phyloP scores from a whole-genome alignment of 768 basidiomycete genomes.

The Vararia minispora region DNA sequence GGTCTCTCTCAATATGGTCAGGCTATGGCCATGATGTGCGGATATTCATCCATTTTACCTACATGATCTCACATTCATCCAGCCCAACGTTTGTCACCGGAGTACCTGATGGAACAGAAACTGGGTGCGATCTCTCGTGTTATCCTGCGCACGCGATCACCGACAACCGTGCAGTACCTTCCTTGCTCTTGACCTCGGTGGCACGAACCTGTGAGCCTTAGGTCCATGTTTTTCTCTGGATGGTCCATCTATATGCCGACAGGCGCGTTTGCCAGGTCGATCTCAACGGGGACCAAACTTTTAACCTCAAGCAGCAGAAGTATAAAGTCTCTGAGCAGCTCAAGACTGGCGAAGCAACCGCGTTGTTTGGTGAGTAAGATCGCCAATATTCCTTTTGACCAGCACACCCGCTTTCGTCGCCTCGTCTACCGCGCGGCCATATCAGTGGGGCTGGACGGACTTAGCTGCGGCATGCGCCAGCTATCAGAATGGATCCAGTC shows the following conservation, averaged over 20 bases:
- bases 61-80: slow-evolving; percentile 1
- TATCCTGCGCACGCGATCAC: neutral
- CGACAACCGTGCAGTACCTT: too few species aligned
- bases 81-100: slow-evolving; percentile 95
- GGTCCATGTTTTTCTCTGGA: neutral
- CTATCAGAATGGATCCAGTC: too few species aligned
- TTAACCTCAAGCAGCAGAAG: slow-evolving; percentile 87
- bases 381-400: neutral
- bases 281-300: slow-evolving; percentile 83
- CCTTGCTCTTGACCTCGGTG: slow-evolving; percentile 92
- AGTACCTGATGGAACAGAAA: slow-evolving; percentile 89
- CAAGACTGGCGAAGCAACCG: slow-evolving; percentile 84
- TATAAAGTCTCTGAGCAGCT: slow-evolving; percentile 91
- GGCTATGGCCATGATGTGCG: slow-evolving; percentile 89
- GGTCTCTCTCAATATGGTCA: slow-evolving; percentile 68
- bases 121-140: slow-evolving; percentile 49
- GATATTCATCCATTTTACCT: neutral
- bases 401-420: neutral
- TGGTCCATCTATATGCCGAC: slow-evolving; percentile 8
- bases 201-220: slow-evolving; percentile 88
- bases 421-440: neutral
- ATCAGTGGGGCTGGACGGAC: too few species aligned
- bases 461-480: too few species aligned
- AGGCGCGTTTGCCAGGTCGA: slow-evolving; percentile 94
- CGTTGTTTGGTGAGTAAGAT: slow-evolving; percentile 61